These are phyloP conservation scores for Pontederia paniculata DNA, from an alignment of 176 grass and related monocot genomes.

Conservation along the genomic window DNA sequence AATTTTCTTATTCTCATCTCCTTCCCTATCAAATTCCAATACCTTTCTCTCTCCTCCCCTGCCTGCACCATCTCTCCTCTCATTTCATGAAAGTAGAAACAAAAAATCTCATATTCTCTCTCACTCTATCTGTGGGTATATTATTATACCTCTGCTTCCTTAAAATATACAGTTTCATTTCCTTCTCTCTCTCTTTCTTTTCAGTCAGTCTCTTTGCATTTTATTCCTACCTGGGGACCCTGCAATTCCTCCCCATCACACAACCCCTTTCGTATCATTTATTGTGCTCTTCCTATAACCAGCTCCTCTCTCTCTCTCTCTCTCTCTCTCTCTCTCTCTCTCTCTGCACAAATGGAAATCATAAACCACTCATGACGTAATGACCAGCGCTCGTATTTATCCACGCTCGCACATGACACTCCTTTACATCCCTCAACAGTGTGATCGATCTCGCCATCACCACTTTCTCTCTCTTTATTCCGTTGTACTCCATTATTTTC, in stretches of 20 bases:
- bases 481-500: too few relatives aligned
- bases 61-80: constrained; percentile 3
- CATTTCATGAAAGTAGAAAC: constrained; percentile 37
- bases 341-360: constrained; percentile 37
- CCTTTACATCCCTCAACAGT: constrained; percentile 30
- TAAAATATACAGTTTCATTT: constrained; percentile 22
- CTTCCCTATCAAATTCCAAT: not conserved
- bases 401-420: constrained; percentile 29
- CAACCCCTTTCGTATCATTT: constrained; percentile 8
- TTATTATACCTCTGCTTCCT: constrained; percentile 50
- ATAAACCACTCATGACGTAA: constrained; percentile 97
- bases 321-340: constrained; percentile 1
- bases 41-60: not conserved
- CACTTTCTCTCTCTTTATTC: constrained; percentile 26
- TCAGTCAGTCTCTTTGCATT: constrained; percentile 19
- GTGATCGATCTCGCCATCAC: constrained; percentile 21
- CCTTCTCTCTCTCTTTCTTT: not conserved
- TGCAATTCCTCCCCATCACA: constrained; percentile 23
- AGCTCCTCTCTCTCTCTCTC: not conserved
- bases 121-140: constrained; percentile 9
- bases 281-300: not conserved
- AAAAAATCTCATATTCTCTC: constrained; percentile 13
- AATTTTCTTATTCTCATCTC: not conserved
- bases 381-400: constrained; percentile 29
- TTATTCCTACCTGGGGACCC: constrained; percentile 10